These are phyloP conservation scores for Buxus sempervirens DNA, from an alignment of 164 flowering plant species.

Conservation along the genomic window DNA sequence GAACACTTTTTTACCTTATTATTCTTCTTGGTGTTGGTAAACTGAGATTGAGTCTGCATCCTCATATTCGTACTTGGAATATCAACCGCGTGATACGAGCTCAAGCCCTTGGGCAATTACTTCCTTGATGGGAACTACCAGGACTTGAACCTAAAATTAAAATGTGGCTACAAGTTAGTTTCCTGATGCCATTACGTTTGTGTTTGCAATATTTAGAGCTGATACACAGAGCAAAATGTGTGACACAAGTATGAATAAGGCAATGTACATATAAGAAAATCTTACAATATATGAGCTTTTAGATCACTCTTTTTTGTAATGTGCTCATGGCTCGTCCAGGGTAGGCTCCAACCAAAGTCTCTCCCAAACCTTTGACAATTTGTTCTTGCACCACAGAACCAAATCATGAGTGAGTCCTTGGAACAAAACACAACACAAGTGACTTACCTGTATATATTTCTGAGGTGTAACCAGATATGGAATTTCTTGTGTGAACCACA, in stretches of 20 bases:
- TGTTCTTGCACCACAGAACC: conserved; percentile 14
- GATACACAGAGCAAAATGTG: too few species aligned
- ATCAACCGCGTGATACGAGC: too few species aligned
- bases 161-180: neutral
- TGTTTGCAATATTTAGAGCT: neutral
- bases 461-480: conserved; percentile 26
- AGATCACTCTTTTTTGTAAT: conserved; percentile 23
- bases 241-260: neutral
- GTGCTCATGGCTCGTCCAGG: conserved; percentile 35
- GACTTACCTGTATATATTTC: conserved; percentile 32
- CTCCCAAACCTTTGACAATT: conserved; percentile 36
- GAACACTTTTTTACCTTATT: neutral
- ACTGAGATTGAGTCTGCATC: too few species aligned
- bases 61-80: too few species aligned
- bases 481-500: conserved; percentile 35
- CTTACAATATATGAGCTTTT: conserved; percentile 25
- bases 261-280: neutral
- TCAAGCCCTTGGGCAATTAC: neutral
- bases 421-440: neutral
- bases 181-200: neutral
- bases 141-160: neutral
- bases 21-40: too few species aligned
- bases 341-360: conserved; percentile 34
- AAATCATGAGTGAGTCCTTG: neutral
- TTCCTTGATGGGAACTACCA: neutral